A percentile compares a stretch with the other conserved stretches of the same genome.
Evolutionary conservation across 116 monocot genomes (phyloP).

Genomic region (Dioscorea cayenensis): DNA sequence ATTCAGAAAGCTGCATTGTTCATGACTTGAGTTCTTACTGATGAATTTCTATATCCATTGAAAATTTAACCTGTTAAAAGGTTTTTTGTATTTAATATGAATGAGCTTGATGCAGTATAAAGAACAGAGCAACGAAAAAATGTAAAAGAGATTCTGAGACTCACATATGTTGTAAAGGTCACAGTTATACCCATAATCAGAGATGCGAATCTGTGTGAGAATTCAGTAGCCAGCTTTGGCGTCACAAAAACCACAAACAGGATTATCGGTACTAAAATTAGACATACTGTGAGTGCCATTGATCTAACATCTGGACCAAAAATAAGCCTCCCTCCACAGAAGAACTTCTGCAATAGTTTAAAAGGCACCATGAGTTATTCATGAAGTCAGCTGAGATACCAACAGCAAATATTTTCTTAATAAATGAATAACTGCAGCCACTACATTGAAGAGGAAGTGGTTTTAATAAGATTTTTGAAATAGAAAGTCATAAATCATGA

Average conservation of each 20-base stretch:
- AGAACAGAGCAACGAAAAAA: too few species aligned
- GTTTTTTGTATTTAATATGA: neutral
- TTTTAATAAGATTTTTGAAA: too few species aligned
- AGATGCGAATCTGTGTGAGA: conserved; percentile 35
- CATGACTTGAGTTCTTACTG: too few species aligned
- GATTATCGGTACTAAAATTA: conserved; percentile 65
- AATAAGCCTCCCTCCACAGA: conserved; percentile 74
- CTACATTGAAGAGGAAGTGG: too few species aligned
- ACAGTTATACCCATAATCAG: conserved; percentile 41
- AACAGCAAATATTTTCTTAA: too few species aligned
- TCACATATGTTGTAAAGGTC: conserved; percentile 53
- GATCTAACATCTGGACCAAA: conserved; percentile 93
- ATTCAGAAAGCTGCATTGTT: too few species aligned
- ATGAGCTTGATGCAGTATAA: neutral
- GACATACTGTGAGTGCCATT: conserved; percentile 56
- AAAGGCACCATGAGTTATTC: too few species aligned
- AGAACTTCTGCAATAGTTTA: conserved; percentile 60
- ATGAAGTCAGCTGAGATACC: too few species aligned
- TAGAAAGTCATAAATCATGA: too few species aligned
- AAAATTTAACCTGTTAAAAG: too few species aligned
- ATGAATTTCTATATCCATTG: too few species aligned
- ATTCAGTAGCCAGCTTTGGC: conserved; percentile 44
- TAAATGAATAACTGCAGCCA: too few species aligned
- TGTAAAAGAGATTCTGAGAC: neutral
- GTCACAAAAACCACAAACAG: conserved; percentile 66